Base-by-base conservation (phyloP, 768 basidiomycete genomes). In the Boletus sensibilis region DNA sequence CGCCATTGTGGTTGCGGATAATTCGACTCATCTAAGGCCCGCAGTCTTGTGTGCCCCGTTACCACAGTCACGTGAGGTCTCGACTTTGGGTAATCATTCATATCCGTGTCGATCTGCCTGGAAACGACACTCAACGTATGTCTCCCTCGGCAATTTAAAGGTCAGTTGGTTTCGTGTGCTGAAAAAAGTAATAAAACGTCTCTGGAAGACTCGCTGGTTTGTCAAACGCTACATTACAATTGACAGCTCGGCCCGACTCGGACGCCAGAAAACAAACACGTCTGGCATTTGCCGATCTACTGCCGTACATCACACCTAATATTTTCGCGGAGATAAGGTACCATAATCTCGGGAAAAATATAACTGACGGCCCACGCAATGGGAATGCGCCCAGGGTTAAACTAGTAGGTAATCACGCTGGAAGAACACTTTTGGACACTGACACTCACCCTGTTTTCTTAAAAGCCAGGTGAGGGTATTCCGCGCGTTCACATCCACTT, bases 241-340 rank as follows among this genome's bases (percentile, higher is more conserved):
- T 21, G 33, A 31, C 34, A 16, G 27, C 52, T 33, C 27, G 16
- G 23, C 25, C 5, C 35, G 16, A n/a, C n/a, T n/a, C n/a, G n/a
- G n/a, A 43, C 11, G 4, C 46, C 39, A 16, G 29, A 27, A 41
- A 25, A 21, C 2, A 11, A 29, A 34, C 10, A 16, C 21, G 29
- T 34, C 25, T 27, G 25, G 25, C 13, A 11, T 25, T 57, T 59
- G 47, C 53, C 52, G 55, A 37, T 53, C 63, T 63, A 58, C 50
- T 29, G 7, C 27, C 27, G 7, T 7, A 7, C 27, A 29, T 29
- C 27, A 29, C 7, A 29, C 27, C 7, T 29, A 27, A 29, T 29
- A 29, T 54, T 64, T 64, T 66, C 60, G 67, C 68, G 67, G 67
- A 69, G 67, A 67, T 68, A 53, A 59, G 37, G 38, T 39, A 42